A percentile compares a stretch with the other conserved stretches of the same genome.
Evolutionary conservation across 2,329 filamentous ascomycete genomes (phyloP).

Genomic region (Botrytis fragariae): DNA sequence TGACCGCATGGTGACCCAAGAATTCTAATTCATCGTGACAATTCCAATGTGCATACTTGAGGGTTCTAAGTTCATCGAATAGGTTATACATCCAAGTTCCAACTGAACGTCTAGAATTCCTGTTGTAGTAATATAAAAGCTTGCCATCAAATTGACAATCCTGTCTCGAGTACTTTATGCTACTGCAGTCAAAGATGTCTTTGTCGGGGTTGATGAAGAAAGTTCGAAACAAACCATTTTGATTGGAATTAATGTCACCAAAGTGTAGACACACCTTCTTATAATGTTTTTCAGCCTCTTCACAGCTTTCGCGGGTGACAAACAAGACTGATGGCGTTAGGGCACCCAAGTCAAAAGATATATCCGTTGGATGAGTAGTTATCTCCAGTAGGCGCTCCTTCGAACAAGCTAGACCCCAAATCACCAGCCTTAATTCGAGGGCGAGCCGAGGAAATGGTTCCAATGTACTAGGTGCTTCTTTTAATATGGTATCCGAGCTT

Average conservation of each 20-base stretch:
- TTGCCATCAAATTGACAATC: neutral
- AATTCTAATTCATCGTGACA: neutral
- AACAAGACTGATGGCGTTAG: neutral
- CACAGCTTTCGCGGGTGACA: neutral
- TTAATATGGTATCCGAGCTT: neutral
- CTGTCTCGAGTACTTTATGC: too few relatives aligned
- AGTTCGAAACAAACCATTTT: neutral
- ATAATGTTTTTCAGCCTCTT: neutral
- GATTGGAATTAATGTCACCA: fast-evolving
- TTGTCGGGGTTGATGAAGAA: neutral
- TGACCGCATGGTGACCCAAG: neutral
- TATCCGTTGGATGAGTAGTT: neutral
- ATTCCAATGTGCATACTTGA: neutral
- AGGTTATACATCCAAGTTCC: neutral
- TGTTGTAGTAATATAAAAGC: neutral
- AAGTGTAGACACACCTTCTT: neutral
- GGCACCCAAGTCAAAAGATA: neutral
- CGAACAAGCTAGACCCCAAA: neutral
- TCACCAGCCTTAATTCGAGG: neutral
- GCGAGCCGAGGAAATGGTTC: neutral
- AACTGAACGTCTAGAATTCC: neutral
- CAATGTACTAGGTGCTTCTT: neutral
- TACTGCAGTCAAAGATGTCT: neutral
- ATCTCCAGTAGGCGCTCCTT: neutral
- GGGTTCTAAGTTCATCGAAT: neutral